Percentiles rank a stretch among this genome's conserved stretches.
Conservation (phyloP, 2,329 filamentous ascomycete genomes). For the Cladosporium sp. region DNA sequence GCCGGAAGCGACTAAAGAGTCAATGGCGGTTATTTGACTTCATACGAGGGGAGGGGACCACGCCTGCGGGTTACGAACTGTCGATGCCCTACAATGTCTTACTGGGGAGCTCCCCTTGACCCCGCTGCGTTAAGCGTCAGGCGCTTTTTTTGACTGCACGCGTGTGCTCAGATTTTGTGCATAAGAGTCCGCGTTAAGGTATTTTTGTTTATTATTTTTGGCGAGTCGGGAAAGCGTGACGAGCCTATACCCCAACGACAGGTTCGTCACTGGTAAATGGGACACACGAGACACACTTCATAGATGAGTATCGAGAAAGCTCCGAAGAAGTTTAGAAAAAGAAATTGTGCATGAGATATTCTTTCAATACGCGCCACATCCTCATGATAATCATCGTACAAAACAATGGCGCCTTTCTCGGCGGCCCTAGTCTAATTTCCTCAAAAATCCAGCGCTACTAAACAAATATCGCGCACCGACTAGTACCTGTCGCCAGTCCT, state of each 20-base stretch:
- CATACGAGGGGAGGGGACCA: background rate
- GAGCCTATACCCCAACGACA: constrained; percentile 1
- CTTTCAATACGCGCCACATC: background rate
- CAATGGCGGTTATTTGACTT: no score
- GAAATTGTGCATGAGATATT: background rate
- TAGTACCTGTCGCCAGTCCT: constrained; percentile 1
- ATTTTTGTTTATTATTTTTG: background rate
- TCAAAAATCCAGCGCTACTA: background rate
- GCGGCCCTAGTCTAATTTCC: background rate
- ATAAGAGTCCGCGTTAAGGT: background rate
- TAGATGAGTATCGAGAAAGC: background rate
- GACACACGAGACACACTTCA: background rate
- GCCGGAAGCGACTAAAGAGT: constrained; percentile 13
- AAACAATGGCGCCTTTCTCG: background rate
- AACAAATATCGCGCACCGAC: background rate
- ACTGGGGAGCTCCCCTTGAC: no score
- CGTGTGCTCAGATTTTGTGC: background rate
- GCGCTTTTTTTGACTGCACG: background rate
- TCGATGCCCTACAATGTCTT: background rate
- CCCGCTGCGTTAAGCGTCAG: background rate
- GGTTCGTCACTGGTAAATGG: background rate
- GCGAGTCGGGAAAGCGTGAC: background rate
- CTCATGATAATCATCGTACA: constrained; percentile 2
- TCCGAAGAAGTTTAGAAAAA: background rate
- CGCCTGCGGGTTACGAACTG: background rate